Evolutionary conservation across 768 basidiomycete species (phyloP).

Genomic region (Mycena kentingensis): DNA sequence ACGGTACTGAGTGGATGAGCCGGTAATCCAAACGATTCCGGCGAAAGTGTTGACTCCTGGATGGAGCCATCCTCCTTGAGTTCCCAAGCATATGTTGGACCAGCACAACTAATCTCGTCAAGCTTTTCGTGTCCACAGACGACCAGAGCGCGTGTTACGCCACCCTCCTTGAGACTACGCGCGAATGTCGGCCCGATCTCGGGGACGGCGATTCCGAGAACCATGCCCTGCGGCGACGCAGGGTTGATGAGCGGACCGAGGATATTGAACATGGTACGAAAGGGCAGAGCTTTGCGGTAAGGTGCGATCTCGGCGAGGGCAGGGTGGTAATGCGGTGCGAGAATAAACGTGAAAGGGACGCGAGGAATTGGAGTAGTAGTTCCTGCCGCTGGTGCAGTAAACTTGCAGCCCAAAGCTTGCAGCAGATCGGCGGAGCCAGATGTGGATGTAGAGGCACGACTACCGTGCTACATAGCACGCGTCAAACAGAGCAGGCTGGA

Average conservation of each 20-base stretch:
- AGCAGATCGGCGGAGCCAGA: slow-evolving; percentile 95
- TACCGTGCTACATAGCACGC: slow-evolving; percentile 76
- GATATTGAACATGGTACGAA: slow-evolving; percentile 96
- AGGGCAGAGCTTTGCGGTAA: slow-evolving; percentile 82
- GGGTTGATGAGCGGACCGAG: slow-evolving; percentile 95
- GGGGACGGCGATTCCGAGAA: slow-evolving; percentile 84
- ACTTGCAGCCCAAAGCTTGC: slow-evolving; percentile 77
- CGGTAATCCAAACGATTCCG: slow-evolving; percentile 75
- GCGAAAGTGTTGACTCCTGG: slow-evolving; percentile 61
- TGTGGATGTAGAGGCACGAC: slow-evolving; percentile 86
- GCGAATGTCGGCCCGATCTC: slow-evolving; percentile 85
- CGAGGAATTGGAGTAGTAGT: slow-evolving; percentile 59
- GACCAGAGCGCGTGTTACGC: slow-evolving; percentile 83
- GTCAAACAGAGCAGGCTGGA: slow-evolving; percentile 10
- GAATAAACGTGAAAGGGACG: slow-evolving; percentile 88
- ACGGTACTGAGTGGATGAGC: slow-evolving; percentile 72
- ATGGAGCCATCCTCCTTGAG: slow-evolving; percentile 71
- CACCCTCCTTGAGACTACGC: slow-evolving; percentile 66
- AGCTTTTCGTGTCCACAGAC: slow-evolving; percentile 91
- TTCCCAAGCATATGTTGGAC: slow-evolving; percentile 84
- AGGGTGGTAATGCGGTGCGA: slow-evolving; percentile 94
- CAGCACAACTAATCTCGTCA: slow-evolving; percentile 95
- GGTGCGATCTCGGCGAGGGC: slow-evolving; percentile 80
- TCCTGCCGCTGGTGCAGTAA: slow-evolving; percentile 62
- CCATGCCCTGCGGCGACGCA: slow-evolving; percentile 81